Evolutionary conservation across 352 stramenopile species (phyloP), one percentile per base, ranked within the genome.

Genomic region (Phytophthora cactorum): DNA sequence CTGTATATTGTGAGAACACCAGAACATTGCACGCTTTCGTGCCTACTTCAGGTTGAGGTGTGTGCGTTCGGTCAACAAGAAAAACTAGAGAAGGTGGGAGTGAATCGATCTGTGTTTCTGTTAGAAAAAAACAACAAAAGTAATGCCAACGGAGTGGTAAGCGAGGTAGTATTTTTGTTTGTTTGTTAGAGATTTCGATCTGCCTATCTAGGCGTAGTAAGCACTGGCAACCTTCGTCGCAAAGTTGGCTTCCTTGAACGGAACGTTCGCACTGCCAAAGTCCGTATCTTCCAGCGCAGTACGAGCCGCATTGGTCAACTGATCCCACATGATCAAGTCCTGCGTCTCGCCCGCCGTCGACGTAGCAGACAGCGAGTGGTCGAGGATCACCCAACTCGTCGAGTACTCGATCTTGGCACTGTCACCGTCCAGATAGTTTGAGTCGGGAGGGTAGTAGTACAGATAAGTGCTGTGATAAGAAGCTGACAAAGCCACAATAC

Each of bases 211-310:
- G 36, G 36, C 11, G 36, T 43, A 43, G 36, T 43, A 43, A 5
- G 36, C 36, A 5, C 8, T 47, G 41, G 15, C n/a, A 47, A 47
- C 41, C 14, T 47, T 27, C n/a, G 6, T 47, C 6, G n/a, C 43
- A n/a, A 78, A 72, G 60, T 72, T 75, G 7, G 39, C 58, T 10
- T 75, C 62, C 55, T 78, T 78, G 51, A 75, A 67, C n/a, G 71
- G 71, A 9, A 75, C 70, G n/a, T 61, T 66, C 6, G 70, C 71
- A 7, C 52, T 28, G 11, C 67, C 71, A 36, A 78, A 78, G 47
- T 73, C 50, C 11, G 71, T 70, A 39, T 66, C 55, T 28, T 69
- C 66, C 28, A 69, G 44, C 5, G 64, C 57, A 0, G 55, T 66
- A 3, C 61, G 66, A 7, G 70, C 70, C 5, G 60, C 66, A 27